Conservation (phyloP, 192 early-diverging fungal species). For the Backusella tarrabulga region DNA sequence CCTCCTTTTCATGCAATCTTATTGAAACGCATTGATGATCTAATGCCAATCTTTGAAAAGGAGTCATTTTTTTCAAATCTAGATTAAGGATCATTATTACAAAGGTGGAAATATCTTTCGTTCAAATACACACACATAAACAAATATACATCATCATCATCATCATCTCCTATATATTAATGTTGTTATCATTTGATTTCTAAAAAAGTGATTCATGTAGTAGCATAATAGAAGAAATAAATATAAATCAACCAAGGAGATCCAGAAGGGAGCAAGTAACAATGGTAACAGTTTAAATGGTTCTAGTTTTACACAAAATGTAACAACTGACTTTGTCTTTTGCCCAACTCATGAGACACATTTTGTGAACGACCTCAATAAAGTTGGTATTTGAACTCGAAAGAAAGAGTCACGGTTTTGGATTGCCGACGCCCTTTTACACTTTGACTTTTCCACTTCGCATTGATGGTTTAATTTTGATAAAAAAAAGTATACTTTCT, state of each 20-base stretch:
- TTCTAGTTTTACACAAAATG: constrained; percentile 9
- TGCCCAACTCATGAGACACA: constrained; percentile 8
- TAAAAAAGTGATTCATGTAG: not conserved
- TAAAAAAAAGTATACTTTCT: not conserved
- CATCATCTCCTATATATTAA: not conserved
- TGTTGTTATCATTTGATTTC: not conserved
- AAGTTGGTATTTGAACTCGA: not conserved
- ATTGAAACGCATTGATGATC: not conserved
- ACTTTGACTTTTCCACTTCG: not conserved
- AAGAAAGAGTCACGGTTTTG: not conserved
- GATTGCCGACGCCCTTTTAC: not conserved
- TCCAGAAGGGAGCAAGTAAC: not conserved
- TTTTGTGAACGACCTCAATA: not conserved
- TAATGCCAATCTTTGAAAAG: not conserved
- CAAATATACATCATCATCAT: not conserved
- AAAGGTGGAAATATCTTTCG: not conserved
- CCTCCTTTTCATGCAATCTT: not conserved
- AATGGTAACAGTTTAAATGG: not conserved
- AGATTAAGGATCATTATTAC: not conserved
- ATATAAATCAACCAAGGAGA: not conserved
- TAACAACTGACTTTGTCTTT: constrained; percentile 8
- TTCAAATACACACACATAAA: not conserved
- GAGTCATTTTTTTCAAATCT: not conserved
- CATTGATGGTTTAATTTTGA: constrained; percentile 3
- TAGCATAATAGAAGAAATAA: not conserved